These are phyloP conservation scores for Shiraia sp. DNA, from an alignment of 2,329 filamentous ascomycete genomes.

Conservation along the genomic window DNA sequence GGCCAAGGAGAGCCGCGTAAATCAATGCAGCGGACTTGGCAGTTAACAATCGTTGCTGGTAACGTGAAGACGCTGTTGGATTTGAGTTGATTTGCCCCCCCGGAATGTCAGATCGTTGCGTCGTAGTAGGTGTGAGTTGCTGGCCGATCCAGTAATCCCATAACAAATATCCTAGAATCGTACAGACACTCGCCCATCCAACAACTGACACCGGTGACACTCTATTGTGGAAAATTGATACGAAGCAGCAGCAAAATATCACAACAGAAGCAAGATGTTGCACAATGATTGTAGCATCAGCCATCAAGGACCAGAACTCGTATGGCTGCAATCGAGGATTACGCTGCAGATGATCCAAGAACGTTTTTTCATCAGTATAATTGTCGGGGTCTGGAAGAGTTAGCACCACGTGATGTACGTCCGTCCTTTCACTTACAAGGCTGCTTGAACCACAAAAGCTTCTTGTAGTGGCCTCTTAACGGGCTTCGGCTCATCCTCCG, in stretches of 20 bases:
- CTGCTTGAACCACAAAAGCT: conserved; percentile 97
- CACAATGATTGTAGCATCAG: conserved; percentile 93
- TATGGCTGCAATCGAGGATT: conserved; percentile 94
- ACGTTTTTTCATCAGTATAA: conserved; percentile 95
- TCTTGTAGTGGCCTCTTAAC: conserved; percentile 79
- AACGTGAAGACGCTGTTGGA: conserved; percentile 49
- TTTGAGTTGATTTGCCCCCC: background rate
- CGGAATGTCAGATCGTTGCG: background rate
- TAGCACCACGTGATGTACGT: conserved; percentile 3
- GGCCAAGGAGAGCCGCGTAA: conserved; percentile 86
- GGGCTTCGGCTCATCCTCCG: conserved; percentile 69
- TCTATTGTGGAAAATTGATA: conserved; percentile 82
- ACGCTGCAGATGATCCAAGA: conserved; percentile 91
- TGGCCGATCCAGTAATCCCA: conserved; percentile 91
- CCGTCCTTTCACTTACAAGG: conserved; percentile 64
- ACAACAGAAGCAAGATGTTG: conserved; percentile 95
- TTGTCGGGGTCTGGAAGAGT: conserved; percentile 81
- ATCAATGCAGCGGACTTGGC: conserved; percentile 92
- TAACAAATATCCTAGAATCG: conserved; percentile 83
- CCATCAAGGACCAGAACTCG: conserved; percentile 96
- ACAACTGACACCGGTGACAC: conserved; percentile 91
- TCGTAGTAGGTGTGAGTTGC: conserved; percentile 49
- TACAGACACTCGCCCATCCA: conserved; percentile 79
- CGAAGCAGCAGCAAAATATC: conserved; percentile 93
- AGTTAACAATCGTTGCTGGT: conserved; percentile 71